phyloP scores from a whole-genome alignment of 176 grass and related monocot species.

The Lolium multiflorum region DNA sequence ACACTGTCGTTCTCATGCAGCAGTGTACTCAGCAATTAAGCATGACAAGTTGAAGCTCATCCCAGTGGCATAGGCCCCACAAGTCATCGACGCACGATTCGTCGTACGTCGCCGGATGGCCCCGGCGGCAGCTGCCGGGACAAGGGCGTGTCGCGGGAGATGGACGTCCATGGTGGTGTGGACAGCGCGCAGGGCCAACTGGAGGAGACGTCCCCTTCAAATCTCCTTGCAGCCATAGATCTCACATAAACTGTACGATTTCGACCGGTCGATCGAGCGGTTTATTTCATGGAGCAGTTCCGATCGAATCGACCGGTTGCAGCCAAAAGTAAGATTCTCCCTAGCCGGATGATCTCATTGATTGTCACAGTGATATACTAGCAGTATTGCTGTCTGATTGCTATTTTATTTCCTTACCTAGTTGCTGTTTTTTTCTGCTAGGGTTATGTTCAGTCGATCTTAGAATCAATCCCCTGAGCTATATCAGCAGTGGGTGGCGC shows the following conservation, averaged over 20 bases:
- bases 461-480: neutral
- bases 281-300: conserved; percentile 23
- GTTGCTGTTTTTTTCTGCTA: neutral
- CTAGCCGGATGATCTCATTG: conserved; percentile 18
- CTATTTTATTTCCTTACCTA: neutral
- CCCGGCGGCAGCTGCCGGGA: conserved; percentile 27
- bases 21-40: neutral
- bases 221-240: conserved; percentile 48
- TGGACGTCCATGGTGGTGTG: neutral
- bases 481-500: neutral
- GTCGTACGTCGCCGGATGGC: neutral
- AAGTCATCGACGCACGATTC: neutral
- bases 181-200: conserved; percentile 15
- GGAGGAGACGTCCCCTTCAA: conserved; percentile 51
- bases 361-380: conserved; percentile 2
- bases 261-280: conserved; percentile 4
- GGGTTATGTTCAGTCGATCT: neutral
- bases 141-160: conserved; percentile 27
- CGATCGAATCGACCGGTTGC: neutral
- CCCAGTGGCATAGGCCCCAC: conserved; percentile 9
- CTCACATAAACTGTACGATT: conserved; percentile 39
- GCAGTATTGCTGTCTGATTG: neutral
- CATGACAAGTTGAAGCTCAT: conserved; percentile 3
- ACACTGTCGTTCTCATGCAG: neutral
- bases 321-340: conserved; percentile 57